Percentiles rank a stretch among this genome's conserved stretches.
Conservation (phyloP, 2,329 filamentous ascomycete species). For the Camillea tinctor region DNA sequence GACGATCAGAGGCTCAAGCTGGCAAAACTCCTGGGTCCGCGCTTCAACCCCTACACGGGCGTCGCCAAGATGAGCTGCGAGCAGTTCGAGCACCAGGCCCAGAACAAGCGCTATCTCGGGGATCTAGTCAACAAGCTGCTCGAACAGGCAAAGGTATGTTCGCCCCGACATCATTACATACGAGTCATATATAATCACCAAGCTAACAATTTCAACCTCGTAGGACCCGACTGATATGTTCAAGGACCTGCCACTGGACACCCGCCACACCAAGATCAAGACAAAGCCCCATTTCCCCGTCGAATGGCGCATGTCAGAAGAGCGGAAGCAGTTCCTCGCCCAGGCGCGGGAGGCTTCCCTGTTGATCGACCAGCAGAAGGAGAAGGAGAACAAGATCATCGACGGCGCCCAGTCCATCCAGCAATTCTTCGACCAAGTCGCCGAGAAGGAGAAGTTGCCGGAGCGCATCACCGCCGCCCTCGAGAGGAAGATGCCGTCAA, state of each 20-base stretch:
- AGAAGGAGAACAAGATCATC: slow-evolving; percentile 56
- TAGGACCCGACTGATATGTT: slow-evolving; percentile 77
- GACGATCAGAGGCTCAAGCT: slow-evolving; percentile 73
- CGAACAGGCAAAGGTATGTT: slow-evolving; percentile 63
- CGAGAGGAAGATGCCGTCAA: not conserved
- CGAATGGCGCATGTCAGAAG: slow-evolving; percentile 75
- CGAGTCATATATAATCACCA: not conserved
- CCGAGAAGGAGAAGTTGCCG: not conserved
- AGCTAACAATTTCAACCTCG: slow-evolving; percentile 9
- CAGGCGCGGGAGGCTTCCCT: slow-evolving; percentile 52
- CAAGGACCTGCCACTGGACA: slow-evolving; percentile 84
- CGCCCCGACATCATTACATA: slow-evolving; percentile 5
- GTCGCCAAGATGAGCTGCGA: slow-evolving; percentile 89
- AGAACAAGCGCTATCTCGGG: slow-evolving; percentile 94
- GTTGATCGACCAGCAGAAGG: slow-evolving; percentile 53
- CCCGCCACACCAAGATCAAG: slow-evolving; percentile 76
- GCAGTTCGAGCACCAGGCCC: slow-evolving; percentile 80
- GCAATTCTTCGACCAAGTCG: slow-evolving; percentile 29
- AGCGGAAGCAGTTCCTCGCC: slow-evolving; percentile 66
- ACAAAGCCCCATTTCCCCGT: slow-evolving; percentile 70
- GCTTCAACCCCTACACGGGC: slow-evolving; percentile 83
- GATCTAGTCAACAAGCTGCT: slow-evolving; percentile 75
- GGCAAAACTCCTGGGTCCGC: slow-evolving; percentile 78
- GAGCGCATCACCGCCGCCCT: not conserved
- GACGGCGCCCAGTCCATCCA: slow-evolving; percentile 54